Conservation (phyloP, 2,329 filamentous ascomycete species). For the Reticulascus tulasneorum region DNA sequence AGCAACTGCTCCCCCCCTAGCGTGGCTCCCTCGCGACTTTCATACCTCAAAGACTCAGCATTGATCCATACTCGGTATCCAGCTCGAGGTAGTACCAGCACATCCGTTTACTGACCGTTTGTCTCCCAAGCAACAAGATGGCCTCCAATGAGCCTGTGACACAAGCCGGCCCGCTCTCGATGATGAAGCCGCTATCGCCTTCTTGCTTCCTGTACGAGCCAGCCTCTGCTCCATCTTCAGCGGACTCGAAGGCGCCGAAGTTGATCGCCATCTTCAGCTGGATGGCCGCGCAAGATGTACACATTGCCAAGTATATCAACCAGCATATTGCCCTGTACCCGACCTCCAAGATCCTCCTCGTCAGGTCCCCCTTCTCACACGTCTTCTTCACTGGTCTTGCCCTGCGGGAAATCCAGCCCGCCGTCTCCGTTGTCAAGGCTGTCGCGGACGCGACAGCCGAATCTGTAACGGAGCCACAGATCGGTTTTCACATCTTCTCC, state of each 20-base stretch:
- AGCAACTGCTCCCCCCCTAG: too few relatives aligned
- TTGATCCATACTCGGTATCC: too few relatives aligned
- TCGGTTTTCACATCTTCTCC: constrained; percentile 48
- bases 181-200: constrained; percentile 35
- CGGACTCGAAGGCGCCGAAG: constrained; percentile 28
- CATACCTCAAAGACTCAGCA: too few relatives aligned
- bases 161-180: constrained; percentile 22
- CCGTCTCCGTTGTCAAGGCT: constrained; percentile 33
- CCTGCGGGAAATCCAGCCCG: constrained; percentile 31
- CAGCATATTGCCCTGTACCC: constrained; percentile 42
- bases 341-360: constrained; percentile 39
- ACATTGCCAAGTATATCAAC: constrained; percentile 48
- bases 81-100: too few relatives aligned
- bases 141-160: constrained; percentile 17
- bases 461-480: constrained; percentile 16
- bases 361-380: constrained; percentile 36
- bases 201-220: constrained; percentile 32
- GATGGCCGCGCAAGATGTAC: constrained; percentile 46
- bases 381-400: constrained; percentile 28
- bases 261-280: constrained; percentile 46
- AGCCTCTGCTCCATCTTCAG: constrained; percentile 1
- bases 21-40: too few relatives aligned
- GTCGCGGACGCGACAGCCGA: constrained; percentile 18
- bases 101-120: too few relatives aligned
- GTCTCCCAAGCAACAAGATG: too few relatives aligned